A percentile compares a stretch with the other conserved stretches of the same genome.
These are phyloP conservation scores for Hanseniaspora guilliermondii DNA, from an alignment of 805 yeast species.

Conservation along the genomic window DNA sequence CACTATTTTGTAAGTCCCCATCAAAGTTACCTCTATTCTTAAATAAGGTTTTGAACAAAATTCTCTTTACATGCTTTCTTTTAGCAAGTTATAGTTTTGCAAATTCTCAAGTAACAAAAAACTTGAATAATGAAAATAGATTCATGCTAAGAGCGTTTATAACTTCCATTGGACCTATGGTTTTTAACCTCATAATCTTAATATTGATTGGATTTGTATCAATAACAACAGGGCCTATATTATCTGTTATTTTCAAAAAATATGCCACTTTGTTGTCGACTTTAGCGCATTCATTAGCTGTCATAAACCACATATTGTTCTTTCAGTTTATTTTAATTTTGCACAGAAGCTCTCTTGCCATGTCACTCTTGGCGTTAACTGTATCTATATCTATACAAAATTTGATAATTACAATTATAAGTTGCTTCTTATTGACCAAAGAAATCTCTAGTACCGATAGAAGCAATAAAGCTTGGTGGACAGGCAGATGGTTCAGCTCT, in stretches of 20 bases:
- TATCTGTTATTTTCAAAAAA: slow-evolving; percentile 29
- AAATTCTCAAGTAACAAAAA: slow-evolving; percentile 40
- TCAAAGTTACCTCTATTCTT: slow-evolving; percentile 26
- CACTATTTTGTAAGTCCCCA: slow-evolving; percentile 25
- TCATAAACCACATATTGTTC: slow-evolving; percentile 36
- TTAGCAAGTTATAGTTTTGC: slow-evolving; percentile 40
- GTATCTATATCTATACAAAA: slow-evolving; percentile 38
- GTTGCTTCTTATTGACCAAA: slow-evolving; percentile 37
- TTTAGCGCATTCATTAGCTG: slow-evolving; percentile 36
- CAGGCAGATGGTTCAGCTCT: slow-evolving; percentile 50
- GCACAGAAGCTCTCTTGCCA: slow-evolving; percentile 45
- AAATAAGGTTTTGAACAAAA: slow-evolving; percentile 33
- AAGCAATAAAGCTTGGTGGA: slow-evolving; percentile 57
- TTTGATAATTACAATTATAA: slow-evolving; percentile 36
- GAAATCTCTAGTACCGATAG: slow-evolving; percentile 41
- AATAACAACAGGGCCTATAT: slow-evolving; percentile 36
- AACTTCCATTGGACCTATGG: slow-evolving; percentile 38
- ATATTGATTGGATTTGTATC: slow-evolving; percentile 34
- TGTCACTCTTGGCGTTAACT: slow-evolving; percentile 44
- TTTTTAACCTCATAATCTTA: slow-evolving; percentile 32
- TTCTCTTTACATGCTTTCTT: slow-evolving; percentile 29
- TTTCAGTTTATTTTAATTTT: slow-evolving; percentile 44
- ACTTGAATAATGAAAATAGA: slow-evolving; percentile 28
- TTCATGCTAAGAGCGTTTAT: slow-evolving; percentile 35
- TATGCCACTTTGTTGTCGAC: slow-evolving; percentile 43